Evolutionary conservation across 2,329 filamentous ascomycete species (phyloP).

Genomic region (Talaromyces rugulosus): DNA sequence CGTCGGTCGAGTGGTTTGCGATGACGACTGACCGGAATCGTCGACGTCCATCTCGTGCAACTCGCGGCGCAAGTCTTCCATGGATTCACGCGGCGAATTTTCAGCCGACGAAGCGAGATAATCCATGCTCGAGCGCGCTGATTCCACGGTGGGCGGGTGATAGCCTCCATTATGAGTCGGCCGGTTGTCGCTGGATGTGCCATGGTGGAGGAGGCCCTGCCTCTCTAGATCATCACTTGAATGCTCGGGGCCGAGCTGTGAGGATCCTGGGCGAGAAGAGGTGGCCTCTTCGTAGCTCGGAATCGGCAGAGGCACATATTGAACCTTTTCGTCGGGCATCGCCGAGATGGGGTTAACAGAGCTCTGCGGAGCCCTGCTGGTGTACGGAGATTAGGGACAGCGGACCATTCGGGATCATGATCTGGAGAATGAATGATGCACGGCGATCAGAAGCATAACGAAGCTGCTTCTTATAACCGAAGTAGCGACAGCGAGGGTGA

Average conservation of each 20-base stretch:
- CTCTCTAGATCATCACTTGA: slow-evolving; percentile 69
- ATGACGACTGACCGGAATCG: slow-evolving; percentile 50
- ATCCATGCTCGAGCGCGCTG: slow-evolving; percentile 62
- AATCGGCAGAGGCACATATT: slow-evolving; percentile 65
- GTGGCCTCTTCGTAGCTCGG: slow-evolving; percentile 80
- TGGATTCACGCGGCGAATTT: slow-evolving; percentile 51
- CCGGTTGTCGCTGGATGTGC: slow-evolving; percentile 39
- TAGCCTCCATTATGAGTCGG: slow-evolving; percentile 54
- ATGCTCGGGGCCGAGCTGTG: slow-evolving; percentile 52
- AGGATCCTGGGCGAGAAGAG: slow-evolving; percentile 54
- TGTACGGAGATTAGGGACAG: slow-evolving; percentile 24
- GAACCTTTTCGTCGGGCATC: slow-evolving; percentile 52
- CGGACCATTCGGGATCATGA: slow-evolving; percentile 34
- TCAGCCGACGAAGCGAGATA: slow-evolving; percentile 52
- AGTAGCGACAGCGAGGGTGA: background rate
- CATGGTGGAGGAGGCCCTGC: slow-evolving; percentile 66
- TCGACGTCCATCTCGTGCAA: slow-evolving; percentile 87
- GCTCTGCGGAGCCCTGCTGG: slow-evolving; percentile 30
- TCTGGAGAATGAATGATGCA: slow-evolving; percentile 31
- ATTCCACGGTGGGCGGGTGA: slow-evolving; percentile 76
- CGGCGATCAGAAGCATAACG: slow-evolving; percentile 25
- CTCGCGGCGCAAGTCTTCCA: slow-evolving; percentile 67
- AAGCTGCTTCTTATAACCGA: background rate
- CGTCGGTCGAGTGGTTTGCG: slow-evolving; percentile 30
- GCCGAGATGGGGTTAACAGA: slow-evolving; percentile 23